Evolutionary conservation across 2,329 filamentous ascomycete genomes (phyloP).

Genomic region (Plenodomus lindquistii): DNA sequence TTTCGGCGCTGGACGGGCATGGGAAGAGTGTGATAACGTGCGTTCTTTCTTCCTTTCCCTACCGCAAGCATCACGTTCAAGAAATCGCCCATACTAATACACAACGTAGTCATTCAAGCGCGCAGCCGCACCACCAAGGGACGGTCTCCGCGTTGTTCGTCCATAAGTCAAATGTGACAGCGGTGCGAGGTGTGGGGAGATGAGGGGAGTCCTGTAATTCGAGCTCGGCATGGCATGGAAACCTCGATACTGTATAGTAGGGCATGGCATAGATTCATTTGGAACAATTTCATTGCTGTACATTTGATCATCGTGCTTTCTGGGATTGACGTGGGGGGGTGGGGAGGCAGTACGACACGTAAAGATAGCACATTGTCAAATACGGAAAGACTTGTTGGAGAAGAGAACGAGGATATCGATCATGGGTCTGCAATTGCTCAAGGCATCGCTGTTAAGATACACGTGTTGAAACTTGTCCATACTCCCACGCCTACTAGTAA

Average conservation of each 20-base stretch:
- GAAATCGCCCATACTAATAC: too few relatives aligned
- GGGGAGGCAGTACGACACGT: too few relatives aligned
- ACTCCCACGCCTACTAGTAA: too few relatives aligned
- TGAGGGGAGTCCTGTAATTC: constrained; percentile 20
- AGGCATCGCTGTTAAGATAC: too few relatives aligned
- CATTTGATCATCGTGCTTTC: constrained; percentile 13
- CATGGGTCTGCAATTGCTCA: too few relatives aligned
- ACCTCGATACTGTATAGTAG: constrained; percentile 42
- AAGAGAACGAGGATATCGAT: too few relatives aligned
- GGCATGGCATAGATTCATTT: constrained; percentile 36
- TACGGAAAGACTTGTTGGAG: too few relatives aligned
- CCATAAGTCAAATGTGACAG: constrained; percentile 34
- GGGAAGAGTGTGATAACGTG: constrained; percentile 93
- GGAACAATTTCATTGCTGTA: constrained; percentile 32
- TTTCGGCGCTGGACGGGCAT: constrained; percentile 93
- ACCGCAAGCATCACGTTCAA: too few relatives aligned
- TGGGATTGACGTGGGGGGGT: too few relatives aligned
- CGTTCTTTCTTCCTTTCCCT: too few relatives aligned
- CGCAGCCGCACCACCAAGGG: constrained; percentile 52
- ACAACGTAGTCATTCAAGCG: constrained; percentile 57
- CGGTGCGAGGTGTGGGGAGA: constrained; percentile 4
- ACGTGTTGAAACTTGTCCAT: too few relatives aligned
- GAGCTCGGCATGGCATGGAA: constrained; percentile 16
- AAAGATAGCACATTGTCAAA: too few relatives aligned
- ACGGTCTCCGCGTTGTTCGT: constrained; percentile 54